Base-by-base conservation (phyloP, 208 protist species). In the Leishmania turanica region DNA sequence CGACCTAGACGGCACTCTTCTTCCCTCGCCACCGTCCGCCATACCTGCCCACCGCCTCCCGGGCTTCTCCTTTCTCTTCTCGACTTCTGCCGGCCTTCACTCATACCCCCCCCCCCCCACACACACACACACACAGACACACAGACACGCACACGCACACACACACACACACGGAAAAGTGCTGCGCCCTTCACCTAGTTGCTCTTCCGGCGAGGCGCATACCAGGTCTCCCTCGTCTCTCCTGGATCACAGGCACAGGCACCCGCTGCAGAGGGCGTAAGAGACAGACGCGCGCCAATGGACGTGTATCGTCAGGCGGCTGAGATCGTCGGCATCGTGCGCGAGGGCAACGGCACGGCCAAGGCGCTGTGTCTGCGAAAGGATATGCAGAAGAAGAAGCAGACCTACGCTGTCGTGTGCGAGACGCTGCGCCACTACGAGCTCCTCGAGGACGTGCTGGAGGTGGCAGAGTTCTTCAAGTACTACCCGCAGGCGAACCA, bases 301-400 rank as follows among this genome's bases (percentile, higher is more conserved):
- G 96, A 98, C 77, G 94, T 98, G 45, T 98, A 98, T 75, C 86
- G 92, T 9, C 96, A 98, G 75, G 95, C 95, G 2, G 88, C 91
- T 40, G 90, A 96, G 6, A 94, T 97, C 64, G 82, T 98, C 37
- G 77, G 83, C 17, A 88, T 91, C 15, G 92, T 96, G 31, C 90
- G 92, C 42, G 88, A 88, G 24, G 92, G 92, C 72, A 90, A 91
- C 27, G 96, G 94, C 42, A 96, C 94, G 8, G 91, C 93, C 2
- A 98, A 97, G 89, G 92, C 91, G 21, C 88, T 98, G n/a, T 97
- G 93, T 54, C 87, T 98, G 7, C 87, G 92, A n/a, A 97, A 96
- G 86, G 93, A 97, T 49, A 92, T 98, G 88, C 95, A 98, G 70
- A 98, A 97, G 84, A 98, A 98, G 84, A 93, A 92, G 77, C 93